Conservation (phyloP, 176 grass and related monocot genomes). For the Aegilops umbellulata region DNA sequence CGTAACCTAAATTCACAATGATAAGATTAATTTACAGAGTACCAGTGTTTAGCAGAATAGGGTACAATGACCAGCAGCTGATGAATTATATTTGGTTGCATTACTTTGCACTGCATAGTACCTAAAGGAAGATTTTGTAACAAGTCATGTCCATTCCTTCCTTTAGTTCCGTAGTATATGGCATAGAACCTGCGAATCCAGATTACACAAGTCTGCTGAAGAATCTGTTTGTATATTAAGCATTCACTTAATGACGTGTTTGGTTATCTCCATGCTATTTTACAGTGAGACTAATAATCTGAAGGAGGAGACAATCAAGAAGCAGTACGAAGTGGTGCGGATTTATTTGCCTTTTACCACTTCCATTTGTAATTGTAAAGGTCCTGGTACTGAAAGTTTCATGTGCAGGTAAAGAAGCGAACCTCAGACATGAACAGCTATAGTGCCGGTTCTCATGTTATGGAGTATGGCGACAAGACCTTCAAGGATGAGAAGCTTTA, state of each 20-base stretch:
- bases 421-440: slow-evolving; percentile 57
- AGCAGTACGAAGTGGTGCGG: slow-evolving; percentile 65
- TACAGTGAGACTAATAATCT: slow-evolving; percentile 71
- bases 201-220: neutral
- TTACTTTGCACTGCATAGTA: neutral
- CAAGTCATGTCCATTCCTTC: neutral
- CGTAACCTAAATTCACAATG: neutral
- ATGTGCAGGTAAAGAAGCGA: slow-evolving; percentile 65
- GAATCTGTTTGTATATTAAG: neutral
- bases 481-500: slow-evolving; percentile 80
- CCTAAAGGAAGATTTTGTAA: neutral
- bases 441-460: slow-evolving; percentile 69
- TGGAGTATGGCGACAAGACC: slow-evolving; percentile 89
- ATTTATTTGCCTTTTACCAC: neutral
- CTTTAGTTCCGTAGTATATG: neutral
- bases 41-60: neutral
- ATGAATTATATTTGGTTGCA: neutral
- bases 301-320: slow-evolving; percentile 75
- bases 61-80: neutral
- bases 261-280: slow-evolving; percentile 20
- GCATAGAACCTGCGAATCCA: neutral
- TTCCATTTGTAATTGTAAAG: slow-evolving; percentile 1
- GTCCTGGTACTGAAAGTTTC: neutral
- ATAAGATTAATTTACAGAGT: neutral
- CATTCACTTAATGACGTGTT: neutral